A percentile compares a stretch with the other conserved stretches of the same genome.
Conservation (phyloP, 768 basidiomycete genomes). For the Cyathus striatus region DNA sequence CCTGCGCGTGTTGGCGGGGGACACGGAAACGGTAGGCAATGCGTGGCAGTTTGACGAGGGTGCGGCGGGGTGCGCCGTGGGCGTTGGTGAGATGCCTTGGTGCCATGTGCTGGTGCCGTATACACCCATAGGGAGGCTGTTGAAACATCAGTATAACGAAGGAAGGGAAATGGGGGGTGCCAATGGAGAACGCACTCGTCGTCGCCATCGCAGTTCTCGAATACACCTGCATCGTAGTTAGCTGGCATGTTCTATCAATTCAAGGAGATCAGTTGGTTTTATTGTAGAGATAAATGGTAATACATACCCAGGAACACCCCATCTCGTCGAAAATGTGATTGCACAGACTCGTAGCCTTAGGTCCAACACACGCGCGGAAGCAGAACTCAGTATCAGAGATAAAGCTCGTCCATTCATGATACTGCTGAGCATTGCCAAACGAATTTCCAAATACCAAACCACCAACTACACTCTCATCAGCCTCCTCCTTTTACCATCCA, state of each 20-base stretch:
- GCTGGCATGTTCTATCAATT: constrained; percentile 68
- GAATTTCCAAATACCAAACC: constrained; percentile 65
- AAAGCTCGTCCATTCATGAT: constrained; percentile 85
- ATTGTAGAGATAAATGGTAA: neutral
- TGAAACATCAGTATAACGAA: constrained; percentile 2
- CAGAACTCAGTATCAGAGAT: constrained; percentile 67
- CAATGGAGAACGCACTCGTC: constrained; percentile 30
- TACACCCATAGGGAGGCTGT: constrained; percentile 58
- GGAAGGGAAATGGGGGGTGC: neutral
- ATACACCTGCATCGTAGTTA: constrained; percentile 52
- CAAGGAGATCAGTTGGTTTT: neutral
- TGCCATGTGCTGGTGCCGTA: constrained; percentile 68
- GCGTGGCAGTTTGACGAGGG: constrained; percentile 60
- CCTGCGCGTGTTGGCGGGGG: constrained; percentile 17
- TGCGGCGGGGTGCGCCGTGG: constrained; percentile 52
- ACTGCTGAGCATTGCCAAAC: constrained; percentile 44
- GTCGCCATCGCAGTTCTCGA: constrained; percentile 64
- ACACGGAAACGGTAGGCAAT: constrained; percentile 26
- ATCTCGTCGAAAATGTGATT: constrained; percentile 76
- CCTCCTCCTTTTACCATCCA: constrained; percentile 13
- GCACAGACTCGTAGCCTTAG: constrained; percentile 54
- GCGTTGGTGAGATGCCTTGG: constrained; percentile 58
- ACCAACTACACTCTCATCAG: constrained; percentile 44
- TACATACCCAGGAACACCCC: constrained; percentile 49
- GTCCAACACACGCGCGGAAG: constrained; percentile 64